phyloP scores from a whole-genome alignment of 2,329 filamentous ascomycete species.

The Exophiala xenobiotica region DNA sequence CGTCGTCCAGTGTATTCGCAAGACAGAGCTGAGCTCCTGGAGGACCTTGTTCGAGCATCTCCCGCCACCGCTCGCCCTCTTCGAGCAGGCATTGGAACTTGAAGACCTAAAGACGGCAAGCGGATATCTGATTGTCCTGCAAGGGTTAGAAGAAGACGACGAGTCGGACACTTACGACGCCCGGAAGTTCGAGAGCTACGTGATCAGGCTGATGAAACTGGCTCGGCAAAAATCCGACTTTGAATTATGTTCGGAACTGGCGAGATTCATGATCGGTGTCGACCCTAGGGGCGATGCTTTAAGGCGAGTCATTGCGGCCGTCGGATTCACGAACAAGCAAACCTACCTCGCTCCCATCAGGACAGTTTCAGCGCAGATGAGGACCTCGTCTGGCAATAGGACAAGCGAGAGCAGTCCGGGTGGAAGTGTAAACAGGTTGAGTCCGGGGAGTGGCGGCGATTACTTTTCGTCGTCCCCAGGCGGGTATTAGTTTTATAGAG shows the following conservation, averaged over 20 bases:
- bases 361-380: constrained; percentile 6
- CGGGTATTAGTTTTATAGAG: constrained; percentile 15
- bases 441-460: constrained; percentile 19
- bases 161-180: constrained; percentile 33
- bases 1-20: constrained; percentile 92
- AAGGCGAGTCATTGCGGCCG: constrained; percentile 41
- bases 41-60: constrained; percentile 88
- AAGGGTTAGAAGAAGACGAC: constrained; percentile 65
- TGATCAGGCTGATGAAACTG: constrained; percentile 74
- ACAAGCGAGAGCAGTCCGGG: neutral
- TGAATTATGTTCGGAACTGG: constrained; percentile 93
- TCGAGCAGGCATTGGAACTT: constrained; percentile 84
- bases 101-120: constrained; percentile 91
- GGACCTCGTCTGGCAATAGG: neutral
- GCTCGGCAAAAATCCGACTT: constrained; percentile 86
- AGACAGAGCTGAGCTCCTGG: constrained; percentile 95
- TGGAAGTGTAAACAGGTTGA: constrained; percentile 7
- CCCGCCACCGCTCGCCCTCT: constrained; percentile 84
- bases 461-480: constrained; percentile 28
- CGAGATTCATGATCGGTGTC: constrained; percentile 89
- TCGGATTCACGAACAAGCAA: constrained; percentile 34
- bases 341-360: constrained; percentile 11
- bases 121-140: constrained; percentile 91
- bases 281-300: constrained; percentile 83
- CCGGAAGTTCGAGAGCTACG: constrained; percentile 45